Percentiles rank a stretch among this genome's conserved stretches.
phyloP scores from a whole-genome alignment of 441 rosid genomes.

The Mallotus japonicus region DNA sequence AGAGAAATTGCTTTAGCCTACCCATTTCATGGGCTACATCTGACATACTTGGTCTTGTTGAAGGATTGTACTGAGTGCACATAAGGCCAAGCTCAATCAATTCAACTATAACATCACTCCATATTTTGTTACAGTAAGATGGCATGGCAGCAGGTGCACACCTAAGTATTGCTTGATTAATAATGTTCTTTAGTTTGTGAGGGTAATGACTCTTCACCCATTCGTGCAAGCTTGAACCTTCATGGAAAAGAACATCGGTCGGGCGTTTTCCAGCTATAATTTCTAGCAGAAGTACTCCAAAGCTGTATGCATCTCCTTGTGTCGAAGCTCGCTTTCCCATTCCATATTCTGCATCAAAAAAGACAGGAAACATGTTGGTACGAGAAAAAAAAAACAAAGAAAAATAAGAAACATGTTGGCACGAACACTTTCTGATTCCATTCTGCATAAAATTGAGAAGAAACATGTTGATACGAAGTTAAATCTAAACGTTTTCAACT shows the following conservation, averaged over 20 bases:
- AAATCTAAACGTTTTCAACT: no score
- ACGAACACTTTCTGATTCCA: no score
- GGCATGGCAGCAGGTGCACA: constrained; percentile 37
- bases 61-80: constrained; percentile 69
- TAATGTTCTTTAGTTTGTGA: constrained; percentile 49
- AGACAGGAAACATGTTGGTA: no score
- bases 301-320: constrained; percentile 84
- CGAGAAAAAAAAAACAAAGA: no score
- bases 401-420: no score
- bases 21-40: constrained; percentile 75
- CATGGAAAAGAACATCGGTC: constrained; percentile 50
- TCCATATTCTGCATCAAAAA: constrained; percentile 55
- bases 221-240: constrained; percentile 70
- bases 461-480: no score
- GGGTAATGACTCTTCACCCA: constrained; percentile 73
- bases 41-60: constrained; percentile 74
- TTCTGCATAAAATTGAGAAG: no score
- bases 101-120: constrained; percentile 59
- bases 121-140: constrained; percentile 31
- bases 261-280: constrained; percentile 70
- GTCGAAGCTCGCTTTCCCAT: constrained; percentile 72
- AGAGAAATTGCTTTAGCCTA: constrained; percentile 59
- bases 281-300: constrained; percentile 77
- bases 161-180: constrained; percentile 50
- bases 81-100: constrained; percentile 73